Percentiles rank a stretch among this genome's conserved stretches.
Conservation (phyloP, 2,329 filamentous ascomycete genomes). For the Metarhizium rileyi region DNA sequence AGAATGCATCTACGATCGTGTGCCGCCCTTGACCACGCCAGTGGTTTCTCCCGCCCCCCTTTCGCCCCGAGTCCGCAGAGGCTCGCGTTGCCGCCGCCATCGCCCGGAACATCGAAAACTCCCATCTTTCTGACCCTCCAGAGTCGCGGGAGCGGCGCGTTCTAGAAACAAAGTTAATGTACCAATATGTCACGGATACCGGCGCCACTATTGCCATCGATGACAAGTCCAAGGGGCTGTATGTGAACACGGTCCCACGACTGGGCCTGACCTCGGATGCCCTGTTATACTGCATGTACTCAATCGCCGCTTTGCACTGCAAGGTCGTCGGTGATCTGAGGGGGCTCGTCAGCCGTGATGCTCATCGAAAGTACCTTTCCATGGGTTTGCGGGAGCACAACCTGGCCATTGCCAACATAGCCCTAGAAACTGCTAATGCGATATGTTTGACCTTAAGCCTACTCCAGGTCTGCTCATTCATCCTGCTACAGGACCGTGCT, state of each 20-base stretch:
- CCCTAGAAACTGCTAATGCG: slow-evolving; percentile 5
- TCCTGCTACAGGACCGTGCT: slow-evolving; percentile 9
- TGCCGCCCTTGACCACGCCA: slow-evolving; percentile 2
- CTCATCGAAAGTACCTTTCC: slow-evolving; percentile 10
- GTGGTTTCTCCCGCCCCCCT: slow-evolving; percentile 5
- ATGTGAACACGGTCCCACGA: slow-evolving; percentile 7
- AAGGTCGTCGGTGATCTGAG: slow-evolving; percentile 2
- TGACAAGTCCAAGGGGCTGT: slow-evolving; percentile 8
- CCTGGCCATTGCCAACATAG: slow-evolving; percentile 6
- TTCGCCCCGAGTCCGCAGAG: slow-evolving; percentile 6
- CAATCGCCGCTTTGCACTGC: slow-evolving; percentile 11
- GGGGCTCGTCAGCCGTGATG: slow-evolving; percentile 6
- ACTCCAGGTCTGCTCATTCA: slow-evolving; percentile 11
- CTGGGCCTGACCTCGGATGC: slow-evolving; percentile 10
- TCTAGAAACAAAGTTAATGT: slow-evolving; percentile 11
- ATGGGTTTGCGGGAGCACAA: slow-evolving; percentile 12
- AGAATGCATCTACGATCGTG: slow-evolving; percentile 12
- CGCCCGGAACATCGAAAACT: neutral
- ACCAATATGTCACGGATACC: slow-evolving; percentile 10
- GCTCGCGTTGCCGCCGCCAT: slow-evolving; percentile 4
- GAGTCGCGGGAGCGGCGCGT: slow-evolving; percentile 11
- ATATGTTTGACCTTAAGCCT: slow-evolving; percentile 10
- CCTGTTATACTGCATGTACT: slow-evolving; percentile 11
- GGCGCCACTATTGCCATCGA: slow-evolving; percentile 9
- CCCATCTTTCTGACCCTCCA: slow-evolving; percentile 6